Percentiles rank a stretch among this genome's conserved stretches.
Conservation (phyloP, 2,329 filamentous ascomycete genomes). For the Pleurostoma richardsiae region DNA sequence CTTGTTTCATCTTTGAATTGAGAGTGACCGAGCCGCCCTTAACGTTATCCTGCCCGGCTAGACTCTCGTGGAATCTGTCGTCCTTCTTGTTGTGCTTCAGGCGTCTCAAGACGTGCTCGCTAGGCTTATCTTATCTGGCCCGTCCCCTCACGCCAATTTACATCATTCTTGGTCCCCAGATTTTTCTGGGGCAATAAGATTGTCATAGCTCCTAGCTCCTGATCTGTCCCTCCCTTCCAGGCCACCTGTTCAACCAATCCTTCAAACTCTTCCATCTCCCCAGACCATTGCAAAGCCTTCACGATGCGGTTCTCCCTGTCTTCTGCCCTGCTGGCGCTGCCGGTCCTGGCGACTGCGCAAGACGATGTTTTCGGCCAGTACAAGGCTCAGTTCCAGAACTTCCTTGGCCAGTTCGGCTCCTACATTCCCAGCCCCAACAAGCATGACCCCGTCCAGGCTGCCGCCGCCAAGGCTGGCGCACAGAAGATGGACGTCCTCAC, state of each 20-base stretch:
- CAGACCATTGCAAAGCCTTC: constrained; percentile 7
- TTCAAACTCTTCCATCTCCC: not conserved
- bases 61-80: no score
- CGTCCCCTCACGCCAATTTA: not conserved
- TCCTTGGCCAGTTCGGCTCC: constrained; percentile 55
- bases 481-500: constrained; percentile 54
- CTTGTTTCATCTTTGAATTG: no score
- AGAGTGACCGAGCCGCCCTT: no score
- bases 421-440: constrained; percentile 35
- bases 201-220: not conserved
- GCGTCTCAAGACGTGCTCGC: not conserved
- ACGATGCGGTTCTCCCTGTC: constrained; percentile 55
- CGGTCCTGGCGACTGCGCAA: constrained; percentile 48
- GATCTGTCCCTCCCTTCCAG: not conserved
- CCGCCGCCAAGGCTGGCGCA: constrained; percentile 44
- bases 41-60: no score
- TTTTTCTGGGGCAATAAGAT: not conserved
- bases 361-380: constrained; percentile 49
- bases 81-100: no score
- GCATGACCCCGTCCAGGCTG: constrained; percentile 33
- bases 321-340: constrained; percentile 46
- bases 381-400: constrained; percentile 58
- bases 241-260: not conserved
- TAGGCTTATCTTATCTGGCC: constrained; percentile 5
- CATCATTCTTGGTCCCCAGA: not conserved